Evolutionary conservation across 768 basidiomycete genomes (phyloP).

Genomic region (Leucocoprinus leucothites): DNA sequence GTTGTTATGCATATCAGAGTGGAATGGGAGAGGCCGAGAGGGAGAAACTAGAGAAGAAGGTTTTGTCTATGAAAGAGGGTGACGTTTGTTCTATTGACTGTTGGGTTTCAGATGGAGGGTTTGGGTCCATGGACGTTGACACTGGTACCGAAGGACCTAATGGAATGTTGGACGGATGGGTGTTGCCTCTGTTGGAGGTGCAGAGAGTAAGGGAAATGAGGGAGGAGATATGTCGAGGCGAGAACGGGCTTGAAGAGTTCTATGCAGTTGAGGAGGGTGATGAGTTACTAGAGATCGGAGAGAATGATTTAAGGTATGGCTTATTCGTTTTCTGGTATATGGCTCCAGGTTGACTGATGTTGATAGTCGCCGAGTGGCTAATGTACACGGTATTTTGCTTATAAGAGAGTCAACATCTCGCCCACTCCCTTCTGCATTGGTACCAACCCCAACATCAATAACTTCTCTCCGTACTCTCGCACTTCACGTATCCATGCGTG

Average conservation of each 20-base stretch:
- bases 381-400: conserved; percentile 66
- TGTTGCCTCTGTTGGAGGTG: conserved; percentile 70
- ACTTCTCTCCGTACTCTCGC: conserved; percentile 61
- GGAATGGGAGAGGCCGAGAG: conserved; percentile 79
- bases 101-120: conserved; percentile 39
- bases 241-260: conserved; percentile 36
- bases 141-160: conserved; percentile 26
- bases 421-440: conserved; percentile 36
- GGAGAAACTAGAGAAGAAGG: conserved; percentile 55
- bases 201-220: conserved; percentile 54
- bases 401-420: conserved; percentile 39
- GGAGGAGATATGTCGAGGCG: conserved; percentile 33
- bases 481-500: conserved; percentile 57
- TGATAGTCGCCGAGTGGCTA: conserved; percentile 51
- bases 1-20: conserved; percentile 73
- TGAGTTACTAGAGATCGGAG: conserved; percentile 29
- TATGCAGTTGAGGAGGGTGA: conserved; percentile 39
- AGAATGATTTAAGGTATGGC: conserved; percentile 55
- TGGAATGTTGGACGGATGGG: conserved; percentile 70
- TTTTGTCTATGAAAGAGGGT: conserved; percentile 42
- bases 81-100: conserved; percentile 59
- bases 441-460: conserved; percentile 62
- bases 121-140: conserved; percentile 30
- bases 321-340: background rate
- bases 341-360: conserved; percentile 14